Percentiles rank a stretch among this genome's conserved stretches.
Evolutionary conservation across 805 yeast genomes (phyloP).

Genomic region (Myxozyma lipomycoides): DNA sequence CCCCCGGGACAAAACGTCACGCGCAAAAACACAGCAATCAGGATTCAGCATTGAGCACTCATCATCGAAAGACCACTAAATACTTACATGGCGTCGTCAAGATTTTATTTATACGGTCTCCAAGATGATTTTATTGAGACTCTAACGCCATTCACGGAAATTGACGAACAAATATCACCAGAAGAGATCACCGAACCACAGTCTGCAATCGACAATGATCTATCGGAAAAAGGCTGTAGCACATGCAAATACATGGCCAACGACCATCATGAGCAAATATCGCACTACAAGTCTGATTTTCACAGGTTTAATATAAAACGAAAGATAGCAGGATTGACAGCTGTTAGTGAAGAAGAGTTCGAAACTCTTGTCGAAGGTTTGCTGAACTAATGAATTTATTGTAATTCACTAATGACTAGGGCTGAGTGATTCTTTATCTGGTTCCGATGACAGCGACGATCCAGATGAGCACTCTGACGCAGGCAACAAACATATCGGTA

Average conservation of each 20-base stretch:
- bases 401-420: conserved; percentile 6
- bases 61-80: too few species aligned
- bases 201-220: not conserved
- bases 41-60: too few species aligned
- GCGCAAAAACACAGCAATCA: too few species aligned
- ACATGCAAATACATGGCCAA: conserved; percentile 4
- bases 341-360: conserved; percentile 55
- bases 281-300: conserved; percentile 56
- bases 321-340: conserved; percentile 42
- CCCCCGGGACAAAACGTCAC: too few species aligned
- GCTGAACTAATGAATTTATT: not conserved
- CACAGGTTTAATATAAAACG: conserved; percentile 61
- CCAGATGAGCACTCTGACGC: too few species aligned
- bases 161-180: too few species aligned
- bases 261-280: conserved; percentile 28
- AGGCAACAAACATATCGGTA: conserved; percentile 33
- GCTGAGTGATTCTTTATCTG: conserved; percentile 49
- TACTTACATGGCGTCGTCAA: too few species aligned
- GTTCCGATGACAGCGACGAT: conserved; percentile 48
- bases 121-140: not conserved
- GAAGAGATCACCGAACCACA: too few species aligned
- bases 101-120: not conserved
- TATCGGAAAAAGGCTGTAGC: not conserved
- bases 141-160: not conserved
- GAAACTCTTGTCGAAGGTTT: conserved; percentile 49